Percentiles rank a stretch among this genome's conserved stretches.
phyloP scores from a whole-genome alignment of 169 alveolate species.

The Plasmodium relictum region DNA sequence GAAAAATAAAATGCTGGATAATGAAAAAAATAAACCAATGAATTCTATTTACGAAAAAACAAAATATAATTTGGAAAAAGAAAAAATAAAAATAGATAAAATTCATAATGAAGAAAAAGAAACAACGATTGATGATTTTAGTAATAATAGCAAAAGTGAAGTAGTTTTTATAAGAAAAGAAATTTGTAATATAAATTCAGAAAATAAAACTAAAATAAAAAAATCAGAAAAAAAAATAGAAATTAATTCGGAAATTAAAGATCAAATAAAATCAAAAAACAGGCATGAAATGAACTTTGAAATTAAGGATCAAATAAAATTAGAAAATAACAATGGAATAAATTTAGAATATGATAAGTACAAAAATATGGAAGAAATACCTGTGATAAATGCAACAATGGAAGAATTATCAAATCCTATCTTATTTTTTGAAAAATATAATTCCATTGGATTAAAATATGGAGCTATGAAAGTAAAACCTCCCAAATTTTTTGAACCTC shows the following conservation, averaged over 20 bases:
- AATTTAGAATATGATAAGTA: neutral
- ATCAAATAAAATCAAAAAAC: too few relatives aligned
- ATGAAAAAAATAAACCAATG: neutral
- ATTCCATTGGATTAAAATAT: slow-evolving; percentile 81
- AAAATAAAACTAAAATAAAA: too few relatives aligned
- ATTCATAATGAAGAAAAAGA: neutral
- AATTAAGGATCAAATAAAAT: too few relatives aligned
- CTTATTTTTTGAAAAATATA: slow-evolving; percentile 78
- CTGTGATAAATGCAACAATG: slow-evolving; percentile 82
- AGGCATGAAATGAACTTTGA: too few relatives aligned
- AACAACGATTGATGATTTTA: neutral
- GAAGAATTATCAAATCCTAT: slow-evolving; percentile 85
- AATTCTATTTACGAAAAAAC: neutral
- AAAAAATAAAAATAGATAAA: slow-evolving; percentile 6
- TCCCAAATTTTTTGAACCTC: slow-evolving; percentile 85
- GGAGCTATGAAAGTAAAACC: slow-evolving; percentile 90
- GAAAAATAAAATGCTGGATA: slow-evolving; percentile 7
- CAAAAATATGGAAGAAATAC: slow-evolving; percentile 76
- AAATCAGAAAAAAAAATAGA: too few relatives aligned
- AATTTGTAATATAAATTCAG: too few relatives aligned
- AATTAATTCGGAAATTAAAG: too few relatives aligned
- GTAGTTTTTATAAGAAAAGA: too few relatives aligned
- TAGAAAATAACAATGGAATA: too few relatives aligned
- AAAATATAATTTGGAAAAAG: slow-evolving; percentile 13
- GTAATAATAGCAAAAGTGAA: too few relatives aligned